Percentiles rank a stretch among this genome's conserved stretches.
These are phyloP conservation scores for Phoenix dactylifera DNA, from an alignment of 176 grass and related monocot genomes.

Conservation along the genomic window DNA sequence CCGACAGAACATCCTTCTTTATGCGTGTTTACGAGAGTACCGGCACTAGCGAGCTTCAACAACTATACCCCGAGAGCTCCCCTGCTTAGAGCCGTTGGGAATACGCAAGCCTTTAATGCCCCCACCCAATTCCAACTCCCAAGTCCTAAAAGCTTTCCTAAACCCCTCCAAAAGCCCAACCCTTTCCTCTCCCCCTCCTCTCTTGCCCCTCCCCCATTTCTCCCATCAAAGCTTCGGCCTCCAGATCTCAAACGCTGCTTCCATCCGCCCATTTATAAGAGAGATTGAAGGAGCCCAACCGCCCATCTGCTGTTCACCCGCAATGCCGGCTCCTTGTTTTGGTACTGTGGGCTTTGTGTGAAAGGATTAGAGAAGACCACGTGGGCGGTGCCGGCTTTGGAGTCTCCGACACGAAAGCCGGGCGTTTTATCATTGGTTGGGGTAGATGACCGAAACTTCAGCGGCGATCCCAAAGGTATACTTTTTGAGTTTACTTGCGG, in stretches of 20 bases:
- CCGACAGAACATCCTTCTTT: no score
- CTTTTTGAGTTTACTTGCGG: no score
- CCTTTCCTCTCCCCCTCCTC: neutral
- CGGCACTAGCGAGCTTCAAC: no score
- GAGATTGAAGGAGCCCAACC: no score
- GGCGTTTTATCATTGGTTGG: slow-evolving; percentile 22
- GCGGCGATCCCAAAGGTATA: neutral
- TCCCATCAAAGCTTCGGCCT: neutral
- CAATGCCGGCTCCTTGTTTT: slow-evolving; percentile 1
- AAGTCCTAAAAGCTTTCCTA: neutral
- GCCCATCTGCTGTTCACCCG: neutral
- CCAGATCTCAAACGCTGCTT: neutral
- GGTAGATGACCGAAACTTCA: slow-evolving; percentile 35
- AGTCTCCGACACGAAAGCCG: neutral
- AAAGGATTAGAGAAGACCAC: slow-evolving; percentile 20
- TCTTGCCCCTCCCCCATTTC: neutral
- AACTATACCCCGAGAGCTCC: no score
- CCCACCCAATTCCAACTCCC: slow-evolving; percentile 23
- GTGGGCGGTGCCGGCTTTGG: slow-evolving; percentile 1
- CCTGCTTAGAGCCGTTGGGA: slow-evolving; percentile 37
- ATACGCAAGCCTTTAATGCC: slow-evolving; percentile 31
- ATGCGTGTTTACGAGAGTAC: no score
- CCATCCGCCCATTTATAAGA: neutral
- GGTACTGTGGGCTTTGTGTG: neutral
- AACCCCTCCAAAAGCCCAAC: slow-evolving; percentile 1